These are phyloP conservation scores for Afroboletus lepidellus DNA, from an alignment of 1,284 basidiomycete species.

Conservation along the genomic window DNA sequence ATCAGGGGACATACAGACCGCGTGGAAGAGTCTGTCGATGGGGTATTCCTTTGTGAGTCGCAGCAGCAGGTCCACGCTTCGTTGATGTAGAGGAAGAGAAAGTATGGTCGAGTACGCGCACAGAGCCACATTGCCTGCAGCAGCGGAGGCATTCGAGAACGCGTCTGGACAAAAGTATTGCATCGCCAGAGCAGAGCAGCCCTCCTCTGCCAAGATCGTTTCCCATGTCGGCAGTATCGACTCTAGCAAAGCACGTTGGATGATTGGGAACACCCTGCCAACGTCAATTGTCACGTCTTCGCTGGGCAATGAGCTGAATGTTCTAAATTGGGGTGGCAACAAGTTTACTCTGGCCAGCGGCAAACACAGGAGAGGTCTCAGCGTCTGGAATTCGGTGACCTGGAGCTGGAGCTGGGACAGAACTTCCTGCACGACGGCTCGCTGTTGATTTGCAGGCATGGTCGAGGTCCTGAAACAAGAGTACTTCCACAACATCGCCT, in stretches of 20 bases:
- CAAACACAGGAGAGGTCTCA: conserved; percentile 54
- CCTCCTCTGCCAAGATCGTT: conserved; percentile 48
- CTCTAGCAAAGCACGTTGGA: conserved; percentile 66
- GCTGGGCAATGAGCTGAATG: conserved; percentile 31
- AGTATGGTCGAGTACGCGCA: conserved; percentile 63
- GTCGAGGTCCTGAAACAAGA: neutral
- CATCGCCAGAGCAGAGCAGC: conserved; percentile 44
- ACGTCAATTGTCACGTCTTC: conserved; percentile 24
- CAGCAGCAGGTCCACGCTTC: conserved; percentile 52
- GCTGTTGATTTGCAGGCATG: conserved; percentile 16
- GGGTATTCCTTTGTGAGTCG: conserved; percentile 60
- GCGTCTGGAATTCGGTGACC: conserved; percentile 46
- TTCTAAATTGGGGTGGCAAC: conserved; percentile 53
- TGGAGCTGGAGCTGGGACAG: conserved; percentile 52
- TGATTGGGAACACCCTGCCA: conserved; percentile 48
- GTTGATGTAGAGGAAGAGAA: conserved; percentile 46
- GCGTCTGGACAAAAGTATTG: conserved; percentile 72
- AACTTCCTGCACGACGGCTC: conserved; percentile 36
- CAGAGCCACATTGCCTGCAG: conserved; percentile 54
- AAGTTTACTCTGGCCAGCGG: conserved; percentile 58
- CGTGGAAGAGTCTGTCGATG: conserved; percentile 61
- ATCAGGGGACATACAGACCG: conserved; percentile 40
- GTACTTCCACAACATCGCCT: neutral
- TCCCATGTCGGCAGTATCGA: conserved; percentile 72
- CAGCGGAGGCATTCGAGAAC: conserved; percentile 47